Base-by-base conservation (phyloP, 2,329 filamentous ascomycete species). In the Colletotrichum noveboracense region DNA sequence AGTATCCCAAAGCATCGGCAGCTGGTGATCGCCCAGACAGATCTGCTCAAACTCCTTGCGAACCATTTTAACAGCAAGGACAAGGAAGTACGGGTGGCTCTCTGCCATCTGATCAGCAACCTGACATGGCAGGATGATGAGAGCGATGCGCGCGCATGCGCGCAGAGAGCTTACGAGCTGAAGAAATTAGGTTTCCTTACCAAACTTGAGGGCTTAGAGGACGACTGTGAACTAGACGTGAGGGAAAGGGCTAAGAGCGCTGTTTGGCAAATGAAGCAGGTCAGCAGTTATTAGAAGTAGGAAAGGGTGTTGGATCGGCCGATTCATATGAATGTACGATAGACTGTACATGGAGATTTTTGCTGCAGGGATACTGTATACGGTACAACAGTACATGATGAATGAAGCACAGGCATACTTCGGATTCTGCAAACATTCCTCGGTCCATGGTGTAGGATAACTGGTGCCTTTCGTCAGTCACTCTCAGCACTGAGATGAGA, bases 31-130 rank as follows among this genome's bases (percentile, higher is more conserved):
- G 89, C 92, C 5, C 96, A 98, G 83, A 93, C 91, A 3, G 91
- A 94, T 14, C 87, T 98, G 6, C 88, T 98, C 75, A 92, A 91
- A 79, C 90, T 94, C 64, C 88, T 98, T 62, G 90, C 93, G 10
- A 91, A 91, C 18, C 93, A 98, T 71, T 94, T 97, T 79, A 90
- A 88, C 61, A 95, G 95, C 83, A 90, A 91, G 58, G 92, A 94
- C 81, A 90, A 91, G 61, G 91, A 94, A 56, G 93, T 99, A 8
- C 93, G 96, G 7, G 89, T 93, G 24, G 93, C 93, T 61, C 92
- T 97, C 79, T 95, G 95, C 78, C 96, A 96, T 90, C 89, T 98
- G 58, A 89, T 97, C 60, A 94, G 93, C 82, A 98, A 98, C 82
- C 89, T 99, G 58, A 94, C 95, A 1, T 97, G 94, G 88, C 89